Percentiles rank a stretch among this genome's conserved stretches.
phyloP scores from a whole-genome alignment of 2,329 filamentous ascomycete species.

The Aspergillus floridensis region DNA sequence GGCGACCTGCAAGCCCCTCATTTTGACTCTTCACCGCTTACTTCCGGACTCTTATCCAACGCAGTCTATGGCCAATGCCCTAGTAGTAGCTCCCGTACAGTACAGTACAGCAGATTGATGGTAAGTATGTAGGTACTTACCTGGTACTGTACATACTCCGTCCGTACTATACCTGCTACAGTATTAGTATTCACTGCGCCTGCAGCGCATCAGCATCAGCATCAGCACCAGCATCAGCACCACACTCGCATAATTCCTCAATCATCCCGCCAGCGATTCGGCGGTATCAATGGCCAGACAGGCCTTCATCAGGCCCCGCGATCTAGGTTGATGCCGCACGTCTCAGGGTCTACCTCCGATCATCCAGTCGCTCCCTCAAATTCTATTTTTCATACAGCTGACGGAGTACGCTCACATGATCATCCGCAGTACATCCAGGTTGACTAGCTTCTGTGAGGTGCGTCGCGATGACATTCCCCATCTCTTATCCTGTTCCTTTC shows the following conservation, averaged over 20 bases:
- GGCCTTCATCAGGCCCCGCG: neutral
- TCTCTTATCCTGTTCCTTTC: slow-evolving; percentile 17
- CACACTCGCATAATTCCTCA: slow-evolving; percentile 6
- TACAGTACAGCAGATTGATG: neutral
- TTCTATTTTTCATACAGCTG: slow-evolving; percentile 2
- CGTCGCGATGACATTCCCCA: slow-evolving; percentile 14
- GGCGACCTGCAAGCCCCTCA: slow-evolving; percentile 12
- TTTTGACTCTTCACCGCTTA: slow-evolving; percentile 18
- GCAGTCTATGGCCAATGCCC: neutral
- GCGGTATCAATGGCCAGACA: neutral
- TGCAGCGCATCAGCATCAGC: slow-evolving; percentile 1
- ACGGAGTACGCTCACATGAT: slow-evolving; percentile 22
- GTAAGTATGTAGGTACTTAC: too few species aligned
- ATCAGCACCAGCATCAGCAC: slow-evolving; percentile 5
- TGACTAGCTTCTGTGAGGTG: slow-evolving; percentile 6
- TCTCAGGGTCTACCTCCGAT: slow-evolving; percentile 7
- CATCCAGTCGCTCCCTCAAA: slow-evolving; percentile 3
- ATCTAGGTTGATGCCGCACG: neutral
- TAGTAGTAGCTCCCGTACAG: neutral
- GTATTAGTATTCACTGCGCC: slow-evolving; percentile 1
- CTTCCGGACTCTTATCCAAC: slow-evolving; percentile 2
- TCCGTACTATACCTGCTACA: neutral
- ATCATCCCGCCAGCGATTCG: slow-evolving; percentile 5
- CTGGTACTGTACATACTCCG: neutral
- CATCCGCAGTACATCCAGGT: slow-evolving; percentile 12